Percentiles rank a stretch among this genome's conserved stretches.
phyloP scores from a whole-genome alignment of 1,139 yeast species.

The Sugiyamaella japonica region DNA sequence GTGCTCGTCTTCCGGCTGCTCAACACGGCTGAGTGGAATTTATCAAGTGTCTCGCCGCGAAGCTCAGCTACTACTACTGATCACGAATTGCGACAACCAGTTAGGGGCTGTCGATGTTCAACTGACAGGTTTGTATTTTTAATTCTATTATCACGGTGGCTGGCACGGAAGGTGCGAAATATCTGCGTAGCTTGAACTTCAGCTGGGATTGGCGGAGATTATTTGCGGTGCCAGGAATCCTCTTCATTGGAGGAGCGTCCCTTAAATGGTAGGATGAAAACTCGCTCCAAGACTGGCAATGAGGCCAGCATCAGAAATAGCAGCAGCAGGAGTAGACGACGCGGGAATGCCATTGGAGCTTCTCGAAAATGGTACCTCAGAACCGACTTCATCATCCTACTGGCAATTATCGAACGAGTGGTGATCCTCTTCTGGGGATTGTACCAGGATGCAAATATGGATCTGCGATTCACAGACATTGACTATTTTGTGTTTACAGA shows the following conservation, averaged over 20 bases:
- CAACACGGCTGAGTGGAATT: neutral
- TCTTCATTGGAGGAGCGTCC: neutral
- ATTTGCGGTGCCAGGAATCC: neutral
- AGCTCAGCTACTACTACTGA: neutral
- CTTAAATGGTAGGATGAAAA: conserved; percentile 2
- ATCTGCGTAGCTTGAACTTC: too few species aligned
- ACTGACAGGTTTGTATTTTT: neutral
- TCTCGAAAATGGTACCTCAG: conserved; percentile 22
- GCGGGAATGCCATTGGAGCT: too few species aligned
- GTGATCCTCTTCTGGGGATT: conserved; percentile 78
- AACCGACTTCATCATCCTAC: conserved; percentile 20
- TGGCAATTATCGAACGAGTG: conserved; percentile 44
- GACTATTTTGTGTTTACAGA: conserved; percentile 93
- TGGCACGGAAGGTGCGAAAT: too few species aligned
- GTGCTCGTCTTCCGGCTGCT: neutral
- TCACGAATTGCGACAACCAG: neutral
- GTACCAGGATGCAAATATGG: conserved; percentile 79
- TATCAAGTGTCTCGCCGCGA: neutral
- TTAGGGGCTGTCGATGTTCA: neutral
- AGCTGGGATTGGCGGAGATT: too few species aligned
- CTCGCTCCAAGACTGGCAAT: conserved; percentile 9
- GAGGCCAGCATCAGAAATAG: neutral
- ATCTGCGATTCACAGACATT: conserved; percentile 86
- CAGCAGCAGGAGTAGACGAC: neutral
- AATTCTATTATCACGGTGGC: too few species aligned